Percentiles rank a stretch among this genome's conserved stretches.
Evolutionary conservation across 2,329 filamentous ascomycete genomes (phyloP).

Genomic region (Geoglossum cookeanum): DNA sequence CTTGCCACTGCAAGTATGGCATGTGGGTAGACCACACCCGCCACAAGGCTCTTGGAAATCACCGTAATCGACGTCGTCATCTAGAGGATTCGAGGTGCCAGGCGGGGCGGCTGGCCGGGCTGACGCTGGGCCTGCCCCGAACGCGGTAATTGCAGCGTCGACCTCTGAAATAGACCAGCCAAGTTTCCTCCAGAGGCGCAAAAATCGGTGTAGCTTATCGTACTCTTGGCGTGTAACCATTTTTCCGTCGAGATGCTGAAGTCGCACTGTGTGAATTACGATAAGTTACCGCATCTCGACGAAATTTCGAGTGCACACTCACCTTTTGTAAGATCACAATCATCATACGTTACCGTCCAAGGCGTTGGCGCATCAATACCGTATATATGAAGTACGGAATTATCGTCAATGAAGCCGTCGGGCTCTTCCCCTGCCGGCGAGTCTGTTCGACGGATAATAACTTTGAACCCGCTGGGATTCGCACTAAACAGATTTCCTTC

Average conservation of each 20-base stretch:
- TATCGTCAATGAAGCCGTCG: too few species aligned
- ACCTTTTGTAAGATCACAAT: not conserved
- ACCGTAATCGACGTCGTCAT: not conserved
- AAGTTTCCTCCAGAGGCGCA: slow-evolving; percentile 4
- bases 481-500: too few species aligned
- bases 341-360: too few species aligned
- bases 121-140: not conserved
- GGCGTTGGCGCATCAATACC: too few species aligned
- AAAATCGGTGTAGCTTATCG: slow-evolving; percentile 6
- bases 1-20: not conserved
- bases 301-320: not conserved
- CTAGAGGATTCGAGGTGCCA: not conserved
- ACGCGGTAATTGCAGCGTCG: slow-evolving; percentile 4
- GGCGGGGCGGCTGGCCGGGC: not conserved
- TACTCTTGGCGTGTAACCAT: not conserved
- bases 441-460: too few species aligned
- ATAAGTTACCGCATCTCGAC: not conserved
- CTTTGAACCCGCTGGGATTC: too few species aligned
- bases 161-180: slow-evolving; percentile 6
- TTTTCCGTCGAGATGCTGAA: not conserved
- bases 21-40: not conserved
- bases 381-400: too few species aligned
- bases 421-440: too few species aligned
- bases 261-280: not conserved
- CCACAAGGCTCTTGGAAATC: not conserved